Conservation (phyloP, 768 basidiomycete genomes). For the Lentinula raphanica region DNA sequence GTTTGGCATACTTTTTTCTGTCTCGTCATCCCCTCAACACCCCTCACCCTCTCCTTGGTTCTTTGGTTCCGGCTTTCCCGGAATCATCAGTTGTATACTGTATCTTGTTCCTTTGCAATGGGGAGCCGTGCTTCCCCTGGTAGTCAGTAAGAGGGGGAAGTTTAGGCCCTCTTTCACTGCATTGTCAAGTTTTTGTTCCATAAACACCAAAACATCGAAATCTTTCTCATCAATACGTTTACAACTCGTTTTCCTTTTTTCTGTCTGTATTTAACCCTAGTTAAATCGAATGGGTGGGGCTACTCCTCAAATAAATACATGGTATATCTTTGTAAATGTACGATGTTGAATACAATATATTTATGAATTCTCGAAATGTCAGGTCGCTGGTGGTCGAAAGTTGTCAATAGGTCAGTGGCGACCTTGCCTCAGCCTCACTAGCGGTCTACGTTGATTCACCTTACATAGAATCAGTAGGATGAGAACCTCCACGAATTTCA, state of each 20-base stretch:
- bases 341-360: background rate
- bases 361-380: too few relatives aligned
- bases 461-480: too few relatives aligned
- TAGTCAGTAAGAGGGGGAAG: background rate
- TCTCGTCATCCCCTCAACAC: background rate
- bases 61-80: background rate
- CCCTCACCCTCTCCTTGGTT: background rate
- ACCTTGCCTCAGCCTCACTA: too few relatives aligned
- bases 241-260: background rate
- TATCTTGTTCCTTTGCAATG: background rate
- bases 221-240: background rate
- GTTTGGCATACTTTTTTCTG: background rate
- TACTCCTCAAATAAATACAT: background rate
- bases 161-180: background rate
- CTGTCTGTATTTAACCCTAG: slow-evolving; percentile 1
- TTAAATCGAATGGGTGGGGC: slow-evolving; percentile 1
- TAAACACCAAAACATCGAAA: background rate
- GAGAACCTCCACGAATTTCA: too few relatives aligned
- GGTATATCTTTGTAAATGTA: slow-evolving; percentile 3
- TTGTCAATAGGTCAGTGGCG: too few relatives aligned
- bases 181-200: background rate
- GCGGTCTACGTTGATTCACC: too few relatives aligned
- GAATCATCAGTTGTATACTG: background rate
- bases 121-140: slow-evolving; percentile 1
- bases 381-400: too few relatives aligned